Conservation (phyloP, 106 monocot species). For the Dioscorea zingiberensis region DNA sequence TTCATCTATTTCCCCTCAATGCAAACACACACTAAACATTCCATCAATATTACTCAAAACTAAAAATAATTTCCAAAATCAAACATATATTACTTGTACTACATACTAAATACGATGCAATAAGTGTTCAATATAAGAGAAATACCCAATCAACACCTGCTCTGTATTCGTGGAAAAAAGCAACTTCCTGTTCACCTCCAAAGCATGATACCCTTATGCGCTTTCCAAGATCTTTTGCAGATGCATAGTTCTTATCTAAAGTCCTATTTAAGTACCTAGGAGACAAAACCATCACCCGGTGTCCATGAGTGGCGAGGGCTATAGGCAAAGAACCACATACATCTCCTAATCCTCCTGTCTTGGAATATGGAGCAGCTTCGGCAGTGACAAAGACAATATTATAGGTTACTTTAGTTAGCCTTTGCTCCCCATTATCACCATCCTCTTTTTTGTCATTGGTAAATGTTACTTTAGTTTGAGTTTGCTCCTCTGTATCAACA, state of each 20-base stretch:
- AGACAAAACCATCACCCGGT: constrained; percentile 90
- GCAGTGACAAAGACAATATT: constrained; percentile 56
- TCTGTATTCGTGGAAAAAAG: constrained; percentile 79
- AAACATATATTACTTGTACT: no score
- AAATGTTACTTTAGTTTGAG: no score
- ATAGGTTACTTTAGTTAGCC: constrained; percentile 5
- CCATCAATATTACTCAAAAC: no score
- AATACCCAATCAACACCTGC: constrained; percentile 89
- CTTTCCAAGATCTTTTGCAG: constrained; percentile 25
- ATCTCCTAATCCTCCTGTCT: constrained; percentile 72
- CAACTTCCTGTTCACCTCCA: constrained; percentile 64
- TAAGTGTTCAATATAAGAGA: not conserved
- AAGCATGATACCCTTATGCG: constrained; percentile 64
- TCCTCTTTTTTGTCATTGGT: constrained; percentile 6
- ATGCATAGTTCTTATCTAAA: constrained; percentile 31
- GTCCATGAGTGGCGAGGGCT: constrained; percentile 72
- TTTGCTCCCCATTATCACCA: constrained; percentile 10
- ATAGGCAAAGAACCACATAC: constrained; percentile 91
- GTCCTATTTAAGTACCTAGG: constrained; percentile 75
- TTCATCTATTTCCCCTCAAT: no score
- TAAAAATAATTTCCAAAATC: no score
- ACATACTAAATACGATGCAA: not conserved
- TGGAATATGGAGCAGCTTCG: constrained; percentile 65
- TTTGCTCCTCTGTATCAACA: no score
- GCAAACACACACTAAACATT: no score